phyloP scores from a whole-genome alignment of 1,284 basidiomycete species.

The Ceratobasidium sp. region DNA sequence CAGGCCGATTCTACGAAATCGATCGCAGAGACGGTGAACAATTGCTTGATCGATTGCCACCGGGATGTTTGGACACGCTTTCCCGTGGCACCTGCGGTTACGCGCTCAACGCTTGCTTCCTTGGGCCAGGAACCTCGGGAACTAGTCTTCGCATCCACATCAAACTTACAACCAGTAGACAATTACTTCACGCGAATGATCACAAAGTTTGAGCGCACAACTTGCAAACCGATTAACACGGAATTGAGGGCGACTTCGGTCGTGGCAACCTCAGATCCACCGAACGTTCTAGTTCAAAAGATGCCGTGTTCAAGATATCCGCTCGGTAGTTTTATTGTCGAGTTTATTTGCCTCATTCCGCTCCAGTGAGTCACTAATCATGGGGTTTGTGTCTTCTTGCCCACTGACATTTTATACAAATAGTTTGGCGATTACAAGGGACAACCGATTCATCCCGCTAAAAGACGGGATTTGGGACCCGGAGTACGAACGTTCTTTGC shows the following conservation, averaged over 20 bases:
- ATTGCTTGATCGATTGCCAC: constrained; percentile 63
- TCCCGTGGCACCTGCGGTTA: constrained; percentile 63
- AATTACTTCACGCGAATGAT: constrained; percentile 58
- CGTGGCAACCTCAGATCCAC: constrained; percentile 42
- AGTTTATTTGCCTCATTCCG: constrained; percentile 43
- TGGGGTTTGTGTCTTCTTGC: too few species aligned
- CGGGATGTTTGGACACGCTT: constrained; percentile 68
- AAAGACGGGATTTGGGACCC: constrained; percentile 64
- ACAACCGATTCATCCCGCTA: constrained; percentile 66
- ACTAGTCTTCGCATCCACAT: constrained; percentile 57
- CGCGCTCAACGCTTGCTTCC: constrained; percentile 53
- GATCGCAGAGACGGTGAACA: constrained; percentile 50
- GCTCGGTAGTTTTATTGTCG: constrained; percentile 36
- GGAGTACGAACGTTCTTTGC: constrained; percentile 58
- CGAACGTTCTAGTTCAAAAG: neutral
- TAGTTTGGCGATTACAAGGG: constrained; percentile 59
- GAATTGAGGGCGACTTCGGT: constrained; percentile 53
- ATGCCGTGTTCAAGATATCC: neutral
- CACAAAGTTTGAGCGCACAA: constrained; percentile 55
- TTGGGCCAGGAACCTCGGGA: constrained; percentile 47
- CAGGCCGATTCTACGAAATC: neutral
- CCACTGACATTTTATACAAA: neutral
- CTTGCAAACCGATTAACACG: constrained; percentile 59
- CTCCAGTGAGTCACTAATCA: constrained; percentile 29
- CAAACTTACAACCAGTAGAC: constrained; percentile 49